These are phyloP conservation scores for Hirsutella rhossiliensis DNA, from an alignment of 2,329 filamentous ascomycete species.

Conservation along the genomic window DNA sequence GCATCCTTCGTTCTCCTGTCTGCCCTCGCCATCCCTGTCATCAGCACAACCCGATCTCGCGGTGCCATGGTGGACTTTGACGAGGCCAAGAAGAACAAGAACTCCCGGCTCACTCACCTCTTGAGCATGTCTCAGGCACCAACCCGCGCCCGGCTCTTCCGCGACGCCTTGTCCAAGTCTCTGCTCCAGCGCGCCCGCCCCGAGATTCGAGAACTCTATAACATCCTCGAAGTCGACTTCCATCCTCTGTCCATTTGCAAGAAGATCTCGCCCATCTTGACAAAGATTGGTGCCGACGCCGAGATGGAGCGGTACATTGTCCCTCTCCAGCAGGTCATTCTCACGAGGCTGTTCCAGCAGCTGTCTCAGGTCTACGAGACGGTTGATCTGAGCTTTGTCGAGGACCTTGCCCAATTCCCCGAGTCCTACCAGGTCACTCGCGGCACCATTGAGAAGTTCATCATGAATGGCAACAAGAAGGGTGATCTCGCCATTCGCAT, in stretches of 20 bases:
- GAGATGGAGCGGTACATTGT: slow-evolving; percentile 97
- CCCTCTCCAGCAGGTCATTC: slow-evolving; percentile 94
- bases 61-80: slow-evolving; percentile 95
- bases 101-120: slow-evolving; percentile 89
- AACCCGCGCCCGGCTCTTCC: slow-evolving; percentile 83
- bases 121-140: slow-evolving; percentile 86
- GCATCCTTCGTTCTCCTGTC: slow-evolving; percentile 93
- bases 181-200: slow-evolving; percentile 84
- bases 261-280: slow-evolving; percentile 93
- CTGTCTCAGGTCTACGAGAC: slow-evolving; percentile 98
- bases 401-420: slow-evolving; percentile 88
- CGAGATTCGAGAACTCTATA: slow-evolving; percentile 94
- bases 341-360: slow-evolving; percentile 97
- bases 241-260: slow-evolving; percentile 97
- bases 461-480: slow-evolving; percentile 99
- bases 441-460: slow-evolving; percentile 96
- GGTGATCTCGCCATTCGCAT: slow-evolving; percentile 93
- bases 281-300: slow-evolving; percentile 82
- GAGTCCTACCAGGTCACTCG: slow-evolving; percentile 89
- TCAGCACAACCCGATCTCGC: slow-evolving; percentile 92
- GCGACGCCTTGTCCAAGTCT: slow-evolving; percentile 89
- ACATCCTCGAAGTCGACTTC: slow-evolving; percentile 98
- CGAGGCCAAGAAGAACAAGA: slow-evolving; percentile 97
- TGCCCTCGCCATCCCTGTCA: slow-evolving; percentile 94
- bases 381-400: slow-evolving; percentile 86